Evolutionary conservation across 2,329 filamentous ascomycete species (phyloP).

Genomic region (Polychaeton citri): DNA sequence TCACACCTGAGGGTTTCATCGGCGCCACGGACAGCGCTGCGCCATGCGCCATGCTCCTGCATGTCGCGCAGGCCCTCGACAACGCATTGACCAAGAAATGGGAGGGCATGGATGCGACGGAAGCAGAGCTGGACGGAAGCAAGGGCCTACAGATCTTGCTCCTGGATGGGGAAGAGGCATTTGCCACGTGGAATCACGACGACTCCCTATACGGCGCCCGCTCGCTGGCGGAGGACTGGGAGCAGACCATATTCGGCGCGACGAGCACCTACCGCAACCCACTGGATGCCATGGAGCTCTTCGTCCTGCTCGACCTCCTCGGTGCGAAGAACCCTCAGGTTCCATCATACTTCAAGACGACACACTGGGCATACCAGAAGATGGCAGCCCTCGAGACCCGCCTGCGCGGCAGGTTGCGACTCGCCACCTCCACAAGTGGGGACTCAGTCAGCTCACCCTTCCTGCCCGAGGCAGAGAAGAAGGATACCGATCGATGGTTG

Average conservation of each 20-base stretch:
- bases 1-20: slow-evolving; percentile 70
- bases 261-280: slow-evolving; percentile 63
- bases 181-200: slow-evolving; percentile 59
- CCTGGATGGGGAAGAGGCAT: slow-evolving; percentile 90
- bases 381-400: slow-evolving; percentile 64
- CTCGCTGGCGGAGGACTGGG: slow-evolving; percentile 72
- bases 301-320: slow-evolving; percentile 82
- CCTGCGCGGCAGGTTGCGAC: slow-evolving; percentile 56
- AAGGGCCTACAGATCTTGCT: slow-evolving; percentile 80
- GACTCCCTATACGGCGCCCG: slow-evolving; percentile 80
- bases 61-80: slow-evolving; percentile 70
- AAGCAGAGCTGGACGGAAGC: slow-evolving; percentile 21
- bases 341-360: slow-evolving; percentile 77
- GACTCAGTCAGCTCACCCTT: slow-evolving; percentile 36
- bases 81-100: slow-evolving; percentile 69
- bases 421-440: slow-evolving; percentile 35
- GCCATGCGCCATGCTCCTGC: slow-evolving; percentile 86
- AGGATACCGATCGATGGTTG: slow-evolving; percentile 32
- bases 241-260: slow-evolving; percentile 52
- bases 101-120: slow-evolving; percentile 49
- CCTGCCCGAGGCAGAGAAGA: slow-evolving; percentile 50
- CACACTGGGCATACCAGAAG: slow-evolving; percentile 81
- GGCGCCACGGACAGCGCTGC: slow-evolving; percentile 89
- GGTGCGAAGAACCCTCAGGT: slow-evolving; percentile 56
- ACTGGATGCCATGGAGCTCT: slow-evolving; percentile 69